Percentiles rank a stretch among this genome's conserved stretches.
These are phyloP conservation scores for Saccharomycopsis vini DNA, from an alignment of 805 yeast species.

Conservation along the genomic window DNA sequence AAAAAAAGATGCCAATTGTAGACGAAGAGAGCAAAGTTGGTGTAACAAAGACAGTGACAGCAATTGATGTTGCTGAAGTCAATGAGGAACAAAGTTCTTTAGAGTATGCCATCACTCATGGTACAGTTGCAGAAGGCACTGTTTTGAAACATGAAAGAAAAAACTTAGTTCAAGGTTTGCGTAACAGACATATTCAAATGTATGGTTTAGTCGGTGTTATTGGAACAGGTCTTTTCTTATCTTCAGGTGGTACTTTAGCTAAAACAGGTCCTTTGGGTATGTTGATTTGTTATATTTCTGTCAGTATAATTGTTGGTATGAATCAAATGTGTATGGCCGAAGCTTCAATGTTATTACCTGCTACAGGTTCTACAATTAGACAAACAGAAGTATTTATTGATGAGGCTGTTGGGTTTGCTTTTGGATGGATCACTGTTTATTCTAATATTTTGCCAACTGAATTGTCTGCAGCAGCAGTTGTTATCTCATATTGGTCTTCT, in stretches of 20 bases:
- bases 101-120: too few species aligned
- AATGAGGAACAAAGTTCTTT: too few species aligned
- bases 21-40: too few species aligned
- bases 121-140: too few species aligned
- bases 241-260: neutral
- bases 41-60: too few species aligned
- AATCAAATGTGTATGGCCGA: neutral
- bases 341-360: neutral
- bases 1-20: too few species aligned
- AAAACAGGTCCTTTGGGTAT: neutral
- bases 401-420: neutral
- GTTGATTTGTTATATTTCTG: neutral
- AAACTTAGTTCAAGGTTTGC: neutral
- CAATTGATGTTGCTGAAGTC: too few species aligned
- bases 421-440: neutral
- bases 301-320: neutral
- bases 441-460: constrained; percentile 36
- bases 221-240: constrained; percentile 1
- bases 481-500: constrained; percentile 50
- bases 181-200: neutral
- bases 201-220: neutral
- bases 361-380: neutral
- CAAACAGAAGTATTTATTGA: neutral
- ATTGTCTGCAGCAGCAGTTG: constrained; percentile 56
- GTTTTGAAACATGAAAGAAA: too few species aligned